Percentiles rank a stretch among this genome's conserved stretches.
phyloP scores from a whole-genome alignment of 495 filamentous ascomycete genomes.

The Tuber microsphaerosporum region DNA sequence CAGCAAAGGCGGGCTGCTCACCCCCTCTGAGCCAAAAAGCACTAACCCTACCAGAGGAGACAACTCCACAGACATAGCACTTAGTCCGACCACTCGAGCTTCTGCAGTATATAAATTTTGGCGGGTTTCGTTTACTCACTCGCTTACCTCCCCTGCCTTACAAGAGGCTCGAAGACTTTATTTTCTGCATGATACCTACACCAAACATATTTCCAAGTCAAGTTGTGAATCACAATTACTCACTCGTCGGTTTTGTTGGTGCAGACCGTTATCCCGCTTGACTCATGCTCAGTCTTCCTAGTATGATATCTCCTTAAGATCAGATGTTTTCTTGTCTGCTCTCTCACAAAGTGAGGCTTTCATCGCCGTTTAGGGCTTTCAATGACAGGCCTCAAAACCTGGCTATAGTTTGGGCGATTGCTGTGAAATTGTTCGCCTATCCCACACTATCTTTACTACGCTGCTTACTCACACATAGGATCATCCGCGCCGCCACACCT shows the following conservation, averaged over 20 bases:
- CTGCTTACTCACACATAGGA: not conserved
- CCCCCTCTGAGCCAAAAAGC: no score
- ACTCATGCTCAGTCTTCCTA: no score
- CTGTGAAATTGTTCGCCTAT: not conserved
- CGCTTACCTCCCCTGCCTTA: not conserved
- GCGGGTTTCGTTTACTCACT: not conserved
- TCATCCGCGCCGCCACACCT: not conserved
- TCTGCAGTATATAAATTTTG: not conserved
- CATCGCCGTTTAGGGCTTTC: no score
- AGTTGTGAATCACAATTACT: not conserved
- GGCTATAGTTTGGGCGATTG: no score
- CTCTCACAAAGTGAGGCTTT: no score
- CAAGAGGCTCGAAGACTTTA: not conserved
- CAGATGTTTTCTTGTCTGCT: no score
- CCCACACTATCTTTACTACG: not conserved
- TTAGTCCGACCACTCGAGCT: no score
- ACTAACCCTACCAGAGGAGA: no score
- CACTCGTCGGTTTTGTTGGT: not conserved
- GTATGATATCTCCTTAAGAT: no score
- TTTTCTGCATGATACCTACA: not conserved
- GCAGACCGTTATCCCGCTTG: no score
- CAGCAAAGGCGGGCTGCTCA: no score
- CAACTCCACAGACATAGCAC: no score
- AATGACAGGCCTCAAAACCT: not conserved
- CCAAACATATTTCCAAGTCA: not conserved